Evolutionary conservation across 805 yeast genomes (phyloP).

Genomic region (Saccharomycopsis oosterbeekiorum): DNA sequence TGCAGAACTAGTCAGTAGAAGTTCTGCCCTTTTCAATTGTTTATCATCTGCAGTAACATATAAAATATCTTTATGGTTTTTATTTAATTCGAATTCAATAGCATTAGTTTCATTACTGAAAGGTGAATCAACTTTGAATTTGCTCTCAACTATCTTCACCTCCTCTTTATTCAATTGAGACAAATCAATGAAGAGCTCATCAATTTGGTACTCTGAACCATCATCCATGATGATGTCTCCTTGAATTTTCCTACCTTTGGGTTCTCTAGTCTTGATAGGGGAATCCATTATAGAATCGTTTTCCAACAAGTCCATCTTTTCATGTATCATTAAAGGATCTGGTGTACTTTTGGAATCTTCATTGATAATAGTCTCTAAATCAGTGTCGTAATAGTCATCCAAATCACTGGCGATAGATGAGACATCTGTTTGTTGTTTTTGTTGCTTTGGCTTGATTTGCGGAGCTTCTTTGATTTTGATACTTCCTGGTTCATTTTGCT

Average conservation of each 20-base stretch:
- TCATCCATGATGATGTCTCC: background rate
- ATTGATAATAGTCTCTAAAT: background rate
- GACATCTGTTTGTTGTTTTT: background rate
- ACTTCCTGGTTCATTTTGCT: background rate
- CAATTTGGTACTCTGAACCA: background rate
- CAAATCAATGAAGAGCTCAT: background rate
- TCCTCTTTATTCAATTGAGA: background rate
- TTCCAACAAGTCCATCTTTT: conserved; percentile 1
- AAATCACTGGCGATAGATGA: background rate
- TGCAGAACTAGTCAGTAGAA: background rate
- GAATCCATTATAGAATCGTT: background rate
- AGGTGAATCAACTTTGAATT: background rate
- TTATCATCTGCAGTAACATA: background rate
- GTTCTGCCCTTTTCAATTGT: background rate
- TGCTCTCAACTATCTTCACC: background rate
- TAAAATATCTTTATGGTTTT: conserved; percentile 1
- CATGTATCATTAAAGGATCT: conserved; percentile 7
- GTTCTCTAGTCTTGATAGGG: background rate
- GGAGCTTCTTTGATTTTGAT: conserved; percentile 13
- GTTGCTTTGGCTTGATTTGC: conserved; percentile 5
- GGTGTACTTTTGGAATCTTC: conserved; percentile 9
- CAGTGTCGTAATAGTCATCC: background rate
- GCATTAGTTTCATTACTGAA: background rate
- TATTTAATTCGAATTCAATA: conserved; percentile 2
- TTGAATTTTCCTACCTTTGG: background rate